Percentiles rank a stretch among this genome's conserved stretches.
phyloP scores from a whole-genome alignment of 331 rosid species.

The Prunus yedoensis region DNA sequence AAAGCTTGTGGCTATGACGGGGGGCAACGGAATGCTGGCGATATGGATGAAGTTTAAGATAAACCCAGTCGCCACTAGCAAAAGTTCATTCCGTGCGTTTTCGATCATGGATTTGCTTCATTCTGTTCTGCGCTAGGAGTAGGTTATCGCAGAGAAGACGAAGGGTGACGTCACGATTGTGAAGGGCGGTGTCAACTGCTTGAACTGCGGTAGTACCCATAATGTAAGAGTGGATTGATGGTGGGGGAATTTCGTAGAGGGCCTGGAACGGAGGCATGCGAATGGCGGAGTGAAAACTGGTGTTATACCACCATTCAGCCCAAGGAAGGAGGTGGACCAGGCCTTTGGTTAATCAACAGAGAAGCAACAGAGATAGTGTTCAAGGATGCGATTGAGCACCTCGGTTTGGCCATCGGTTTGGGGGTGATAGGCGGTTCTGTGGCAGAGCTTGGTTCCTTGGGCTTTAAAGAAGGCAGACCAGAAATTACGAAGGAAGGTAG shows the following conservation, averaged over 20 bases:
- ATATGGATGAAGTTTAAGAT: neutral
- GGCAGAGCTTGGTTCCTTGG: neutral
- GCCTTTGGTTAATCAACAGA: neutral
- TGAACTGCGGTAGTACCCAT: rapidly evolving
- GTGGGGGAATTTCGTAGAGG: rapidly evolving
- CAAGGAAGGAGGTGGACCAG: rapidly evolving
- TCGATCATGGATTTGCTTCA: neutral
- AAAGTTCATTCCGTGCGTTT: neutral
- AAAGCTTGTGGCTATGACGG: neutral
- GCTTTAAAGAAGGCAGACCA: neutral
- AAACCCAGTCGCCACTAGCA: neutral
- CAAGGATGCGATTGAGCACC: neutral
- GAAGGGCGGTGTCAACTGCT: rapidly evolving
- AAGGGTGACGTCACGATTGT: rapidly evolving
- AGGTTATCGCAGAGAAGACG: rapidly evolving
- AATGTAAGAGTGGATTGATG: rapidly evolving
- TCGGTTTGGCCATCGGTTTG: neutral
- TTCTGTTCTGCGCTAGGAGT: rapidly evolving
- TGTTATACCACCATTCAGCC: neutral
- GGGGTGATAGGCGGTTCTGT: neutral
- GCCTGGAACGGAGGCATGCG: neutral
- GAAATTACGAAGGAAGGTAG: neutral
- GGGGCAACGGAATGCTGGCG: neutral
- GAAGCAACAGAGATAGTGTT: neutral
- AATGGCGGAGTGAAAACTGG: rapidly evolving